phyloP scores from a whole-genome alignment of 2,329 filamentous ascomycete genomes.

The Penicillium hordei region DNA sequence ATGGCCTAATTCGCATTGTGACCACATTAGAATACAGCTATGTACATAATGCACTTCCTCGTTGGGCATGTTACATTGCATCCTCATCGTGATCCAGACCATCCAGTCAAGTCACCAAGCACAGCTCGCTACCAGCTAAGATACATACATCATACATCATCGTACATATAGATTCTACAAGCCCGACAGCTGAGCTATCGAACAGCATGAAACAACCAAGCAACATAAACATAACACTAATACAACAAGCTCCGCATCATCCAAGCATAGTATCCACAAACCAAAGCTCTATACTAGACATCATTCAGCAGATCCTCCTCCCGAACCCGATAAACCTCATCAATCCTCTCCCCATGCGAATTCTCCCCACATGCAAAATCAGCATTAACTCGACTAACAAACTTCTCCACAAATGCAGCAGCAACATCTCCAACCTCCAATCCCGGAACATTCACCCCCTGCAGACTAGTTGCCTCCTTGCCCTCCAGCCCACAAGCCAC shows the following conservation, averaged over 20 bases:
- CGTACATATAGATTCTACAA: neutral
- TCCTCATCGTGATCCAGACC: neutral
- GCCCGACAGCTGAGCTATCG: neutral
- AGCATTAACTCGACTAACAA: constrained; percentile 40
- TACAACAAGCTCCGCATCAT: neutral
- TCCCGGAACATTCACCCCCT: constrained; percentile 47
- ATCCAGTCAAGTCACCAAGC: neutral
- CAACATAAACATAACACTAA: neutral
- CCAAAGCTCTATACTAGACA: neutral
- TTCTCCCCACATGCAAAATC: constrained; percentile 36
- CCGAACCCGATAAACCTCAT: constrained; percentile 41
- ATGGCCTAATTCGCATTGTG: neutral
- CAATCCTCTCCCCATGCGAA: constrained; percentile 36
- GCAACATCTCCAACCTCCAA: constrained; percentile 42
- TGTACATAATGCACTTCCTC: neutral
- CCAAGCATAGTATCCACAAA: too few relatives aligned
- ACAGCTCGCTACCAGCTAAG: neutral
- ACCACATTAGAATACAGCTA: neutral
- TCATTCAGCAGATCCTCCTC: constrained; percentile 31
- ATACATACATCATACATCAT: neutral
- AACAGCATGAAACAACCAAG: neutral
- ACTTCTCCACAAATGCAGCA: constrained; percentile 37
- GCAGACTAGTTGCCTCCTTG: constrained; percentile 74
- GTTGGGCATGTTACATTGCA: neutral
- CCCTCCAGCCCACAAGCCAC: constrained; percentile 86